Base-by-base conservation (phyloP, 2,329 filamentous ascomycete species). In the Colletotrichum lini region DNA sequence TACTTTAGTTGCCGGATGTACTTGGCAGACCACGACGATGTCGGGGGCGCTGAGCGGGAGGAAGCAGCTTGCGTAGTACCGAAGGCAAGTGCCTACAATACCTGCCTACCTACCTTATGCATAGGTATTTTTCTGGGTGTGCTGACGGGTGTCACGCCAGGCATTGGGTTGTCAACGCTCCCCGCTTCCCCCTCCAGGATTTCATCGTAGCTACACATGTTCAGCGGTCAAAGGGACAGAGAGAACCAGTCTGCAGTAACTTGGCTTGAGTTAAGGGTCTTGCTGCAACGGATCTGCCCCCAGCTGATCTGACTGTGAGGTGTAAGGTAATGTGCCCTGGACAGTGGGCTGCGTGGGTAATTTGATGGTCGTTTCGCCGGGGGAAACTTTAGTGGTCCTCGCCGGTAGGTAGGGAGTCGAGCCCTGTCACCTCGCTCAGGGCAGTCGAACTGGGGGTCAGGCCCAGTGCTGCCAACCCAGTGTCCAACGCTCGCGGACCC, bases 311-410 rank as follows among this genome's bases (percentile, higher is more conserved):
- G 59, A 42, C 47, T n/a, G 35, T 38, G 59, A 52, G 35, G 58
- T 68, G 47, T 71, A 65, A 71, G 53, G 65, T 64, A 53, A 68
- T 63, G 30, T 67, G 64, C 67, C 57, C 67, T 71, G 57, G 38
- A 52, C 40, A 42, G 69, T 72, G 58, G 58, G 67, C 49, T 67
- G 57, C 58, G 68, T 52, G 35, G 68, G 52, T 62, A 52, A 58
- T 38, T 45, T 57, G 50, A 56, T 56, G 56, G 63, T 40, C 35
- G 35, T 65, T 35, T 68, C 42, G 65, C 53, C n/a, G 52, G 47
- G 65, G 58, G 45, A 56, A 62, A 59, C 57, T 68, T 21, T 38
- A 61, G 67, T 67, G 58, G 68, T 18, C 57, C 58, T 68, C 53
- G 53, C 58, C 45, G 63, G 67, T 45, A 56, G 63, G 67, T 45